Conservation (phyloP, 2,329 filamentous ascomycete species). For the Aspergillus latus region DNA sequence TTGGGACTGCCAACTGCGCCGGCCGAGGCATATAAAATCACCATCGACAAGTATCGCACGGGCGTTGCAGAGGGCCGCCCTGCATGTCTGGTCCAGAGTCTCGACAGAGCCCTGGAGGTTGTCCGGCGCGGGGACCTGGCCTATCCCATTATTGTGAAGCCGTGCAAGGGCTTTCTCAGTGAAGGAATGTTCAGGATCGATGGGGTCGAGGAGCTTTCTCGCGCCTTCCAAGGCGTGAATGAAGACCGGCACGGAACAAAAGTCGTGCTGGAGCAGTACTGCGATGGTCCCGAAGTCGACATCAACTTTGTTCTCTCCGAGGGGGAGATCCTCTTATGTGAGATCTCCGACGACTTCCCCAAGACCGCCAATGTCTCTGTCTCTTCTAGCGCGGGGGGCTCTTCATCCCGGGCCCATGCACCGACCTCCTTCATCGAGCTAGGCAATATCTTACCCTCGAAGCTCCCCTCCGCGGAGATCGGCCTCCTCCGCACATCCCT, state of each 20-base stretch:
- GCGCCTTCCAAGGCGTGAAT: neutral
- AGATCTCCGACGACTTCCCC: slow-evolving; percentile 19
- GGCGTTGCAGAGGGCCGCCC: neutral
- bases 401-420: neutral
- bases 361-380: slow-evolving; percentile 3
- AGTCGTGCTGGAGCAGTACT: slow-evolving; percentile 15
- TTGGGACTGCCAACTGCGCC: neutral
- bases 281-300: slow-evolving; percentile 20
- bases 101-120: neutral
- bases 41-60: neutral
- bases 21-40: neutral
- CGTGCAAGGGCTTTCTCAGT: neutral
- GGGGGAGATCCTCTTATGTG: slow-evolving; percentile 17
- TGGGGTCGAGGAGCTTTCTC: neutral
- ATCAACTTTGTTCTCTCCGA: slow-evolving; percentile 19
- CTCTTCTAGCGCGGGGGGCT: neutral
- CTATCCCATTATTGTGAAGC: neutral
- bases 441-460: neutral
- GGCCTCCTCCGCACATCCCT: neutral
- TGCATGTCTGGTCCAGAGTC: neutral
- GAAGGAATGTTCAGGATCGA: neutral
- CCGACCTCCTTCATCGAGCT: slow-evolving; percentile 3
- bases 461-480: neutral
- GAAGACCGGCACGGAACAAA: neutral
- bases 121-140: neutral